Evolutionary conservation across 2,329 filamentous ascomycete genomes (phyloP), one percentile per base, ranked within the genome.

Genomic region (Colletotrichum siamense): DNA sequence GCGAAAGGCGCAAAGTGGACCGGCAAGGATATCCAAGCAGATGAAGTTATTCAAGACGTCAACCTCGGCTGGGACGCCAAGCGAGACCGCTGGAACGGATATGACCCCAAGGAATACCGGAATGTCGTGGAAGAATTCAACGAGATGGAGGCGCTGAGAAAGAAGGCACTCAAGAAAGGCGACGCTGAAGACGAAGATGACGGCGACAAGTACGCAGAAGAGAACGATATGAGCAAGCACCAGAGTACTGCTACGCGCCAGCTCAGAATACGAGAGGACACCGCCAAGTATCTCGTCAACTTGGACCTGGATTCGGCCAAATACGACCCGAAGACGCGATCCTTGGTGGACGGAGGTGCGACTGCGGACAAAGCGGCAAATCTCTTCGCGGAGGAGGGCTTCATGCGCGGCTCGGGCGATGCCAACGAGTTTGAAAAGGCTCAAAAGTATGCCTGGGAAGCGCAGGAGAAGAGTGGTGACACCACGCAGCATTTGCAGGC

Each of bases 71-170:
- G 96, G 95, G 98, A 99, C 84, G 97, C 97, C 26, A 99, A 99
- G 88, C 91, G 97, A 80, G 97, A 99, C 87, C 92, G 96, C 59
- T 99, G 97, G 96, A 98, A 98, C 83, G 96, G 96, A n/a, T 99
- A 98, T 85, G 96, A 99, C 83, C 89, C 96, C 1, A 92, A 91
- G 79, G 95, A 99, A 84, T 99, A 98, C 83, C 90, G 92, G 76
- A 89, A 92, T 77, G 95, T 99, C n/a, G 93, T 99, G 55, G 93
- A 98, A 67, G 95, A 98, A 80, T 98, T 95, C 84, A 94, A 97
- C 78, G 92, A 96, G 82, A 88, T 98, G 84, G 96, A 98, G 83
- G 92, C 94, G 79, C 87, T 98, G 77, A 86, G 90, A n/a, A 87
- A 90, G 80, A 88, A 87, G 64, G 90, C 89, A 3, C 49, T 76